Conservation (phyloP, 1,139 yeast genomes). For the Debaryomyces sp. region DNA sequence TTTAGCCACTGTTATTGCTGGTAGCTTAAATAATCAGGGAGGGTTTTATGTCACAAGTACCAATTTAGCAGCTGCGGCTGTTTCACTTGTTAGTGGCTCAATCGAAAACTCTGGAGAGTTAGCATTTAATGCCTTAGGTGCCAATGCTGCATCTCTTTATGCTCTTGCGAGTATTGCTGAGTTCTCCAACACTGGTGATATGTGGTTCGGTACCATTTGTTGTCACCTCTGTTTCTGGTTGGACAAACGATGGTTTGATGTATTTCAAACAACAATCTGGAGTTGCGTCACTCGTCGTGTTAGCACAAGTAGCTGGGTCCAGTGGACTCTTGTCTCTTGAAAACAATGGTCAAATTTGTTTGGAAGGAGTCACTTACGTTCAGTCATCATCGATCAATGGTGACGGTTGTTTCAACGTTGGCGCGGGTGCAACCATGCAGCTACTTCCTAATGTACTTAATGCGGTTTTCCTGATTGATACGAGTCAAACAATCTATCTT, state of each 20-base stretch:
- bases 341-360: conserved; percentile 35
- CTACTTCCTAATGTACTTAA: conserved; percentile 15
- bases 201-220: conserved; percentile 30
- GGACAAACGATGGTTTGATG: conserved; percentile 31
- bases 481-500: conserved; percentile 27
- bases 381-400: conserved; percentile 30
- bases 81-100: conserved; percentile 15
- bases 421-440: conserved; percentile 23
- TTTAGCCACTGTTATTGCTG: conserved; percentile 24
- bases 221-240: conserved; percentile 22
- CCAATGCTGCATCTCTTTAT: conserved; percentile 19
- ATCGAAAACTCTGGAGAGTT: conserved; percentile 27
- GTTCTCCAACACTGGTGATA: conserved; percentile 33
- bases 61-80: conserved; percentile 14
- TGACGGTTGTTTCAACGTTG: conserved; percentile 31
- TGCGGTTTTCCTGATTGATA: conserved; percentile 17
- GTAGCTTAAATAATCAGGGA: conserved; percentile 26
- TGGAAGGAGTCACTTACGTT: conserved; percentile 24
- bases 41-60: conserved; percentile 23
- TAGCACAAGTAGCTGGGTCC: conserved; percentile 16
- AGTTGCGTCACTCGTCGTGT: not conserved
- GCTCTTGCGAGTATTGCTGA: conserved; percentile 30
- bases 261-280: conserved; percentile 25
- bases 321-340: conserved; percentile 24
- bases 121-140: conserved; percentile 23